These are phyloP conservation scores for Microbotryum silenes-acaulis DNA, from an alignment of 1,284 basidiomycete genomes.

Conservation along the genomic window DNA sequence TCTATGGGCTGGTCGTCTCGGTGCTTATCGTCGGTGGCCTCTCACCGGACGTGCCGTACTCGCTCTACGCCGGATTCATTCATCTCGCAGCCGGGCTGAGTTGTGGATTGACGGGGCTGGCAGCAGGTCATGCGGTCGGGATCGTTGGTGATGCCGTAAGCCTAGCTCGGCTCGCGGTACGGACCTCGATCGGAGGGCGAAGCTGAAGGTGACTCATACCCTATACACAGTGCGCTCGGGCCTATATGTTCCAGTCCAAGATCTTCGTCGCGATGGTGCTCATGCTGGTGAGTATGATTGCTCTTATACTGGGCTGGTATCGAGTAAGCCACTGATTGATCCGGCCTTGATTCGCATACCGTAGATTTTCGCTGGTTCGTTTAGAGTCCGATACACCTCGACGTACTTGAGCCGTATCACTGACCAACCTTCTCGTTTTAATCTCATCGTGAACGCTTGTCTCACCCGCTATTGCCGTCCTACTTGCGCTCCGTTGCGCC, in stretches of 20 bases:
- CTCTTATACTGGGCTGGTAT: background rate
- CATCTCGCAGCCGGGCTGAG: constrained; percentile 90
- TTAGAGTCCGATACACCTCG: background rate
- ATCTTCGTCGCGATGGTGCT: constrained; percentile 72
- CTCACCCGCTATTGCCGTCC: background rate
- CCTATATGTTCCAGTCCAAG: constrained; percentile 82
- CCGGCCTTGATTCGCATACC: background rate
- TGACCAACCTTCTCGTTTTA: background rate
- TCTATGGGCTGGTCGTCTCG: constrained; percentile 88
- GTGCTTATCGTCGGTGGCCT: constrained; percentile 70
- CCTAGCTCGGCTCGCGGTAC: background rate
- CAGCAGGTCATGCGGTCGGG: constrained; percentile 98
- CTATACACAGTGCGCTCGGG: constrained; percentile 58
- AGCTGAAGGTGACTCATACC: constrained; percentile 3
- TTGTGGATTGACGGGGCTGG: constrained; percentile 83
- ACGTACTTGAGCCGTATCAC: background rate
- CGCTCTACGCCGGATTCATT: constrained; percentile 78
- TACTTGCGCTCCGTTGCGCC: background rate
- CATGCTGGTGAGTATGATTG: constrained; percentile 27
- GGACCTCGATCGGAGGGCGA: background rate
- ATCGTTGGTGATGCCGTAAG: constrained; percentile 86
- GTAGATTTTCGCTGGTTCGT: constrained; percentile 28
- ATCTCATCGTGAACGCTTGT: background rate
- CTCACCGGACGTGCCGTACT: constrained; percentile 51
- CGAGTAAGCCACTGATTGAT: constrained; percentile 45